Evolutionary conservation across 2,329 filamentous ascomycete genomes (phyloP).

Genomic region (Aphanocladium album): DNA sequence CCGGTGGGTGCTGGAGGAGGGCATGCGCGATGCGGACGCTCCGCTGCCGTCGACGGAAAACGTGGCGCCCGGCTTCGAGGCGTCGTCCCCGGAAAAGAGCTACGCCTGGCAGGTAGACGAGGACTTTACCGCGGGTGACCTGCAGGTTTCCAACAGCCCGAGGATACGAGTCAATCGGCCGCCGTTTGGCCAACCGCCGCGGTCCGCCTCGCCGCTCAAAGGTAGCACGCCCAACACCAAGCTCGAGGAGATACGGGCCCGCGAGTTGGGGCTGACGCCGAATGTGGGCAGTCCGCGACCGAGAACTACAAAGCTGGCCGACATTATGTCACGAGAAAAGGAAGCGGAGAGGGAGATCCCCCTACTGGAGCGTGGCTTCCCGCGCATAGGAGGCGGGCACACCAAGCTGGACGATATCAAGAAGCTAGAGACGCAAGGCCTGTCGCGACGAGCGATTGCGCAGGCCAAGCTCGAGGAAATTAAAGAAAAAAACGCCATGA

Average conservation of each 20-base stretch:
- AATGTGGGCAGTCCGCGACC: not conserved
- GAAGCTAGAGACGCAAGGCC: conserved; percentile 36
- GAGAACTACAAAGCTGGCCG: conserved; percentile 28
- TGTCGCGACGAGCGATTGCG: conserved; percentile 44
- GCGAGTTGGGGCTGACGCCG: conserved; percentile 25
- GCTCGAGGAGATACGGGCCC: conserved; percentile 40
- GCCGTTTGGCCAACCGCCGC: conserved; percentile 25
- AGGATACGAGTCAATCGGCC: conserved; percentile 37
- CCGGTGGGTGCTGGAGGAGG: conserved; percentile 15
- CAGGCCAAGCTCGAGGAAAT: conserved; percentile 49
- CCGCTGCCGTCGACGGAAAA: conserved; percentile 31
- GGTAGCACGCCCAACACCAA: conserved; percentile 35
- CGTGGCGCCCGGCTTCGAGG: not conserved
- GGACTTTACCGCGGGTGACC: conserved; percentile 52
- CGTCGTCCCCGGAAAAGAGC: conserved; percentile 47
- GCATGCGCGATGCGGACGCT: conserved; percentile 21
- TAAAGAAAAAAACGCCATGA: conserved; percentile 43
- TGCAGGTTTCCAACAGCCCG: conserved; percentile 54
- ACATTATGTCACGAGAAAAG: conserved; percentile 31
- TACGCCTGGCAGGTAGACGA: conserved; percentile 53
- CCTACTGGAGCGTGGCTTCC: conserved; percentile 25
- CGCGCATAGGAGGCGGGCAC: conserved; percentile 27
- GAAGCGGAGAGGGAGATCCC: conserved; percentile 28
- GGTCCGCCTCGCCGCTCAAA: conserved; percentile 13
- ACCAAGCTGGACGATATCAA: conserved; percentile 47